These are phyloP conservation scores for Beauveria australis DNA, from an alignment of 2,329 filamentous ascomycete species.

Conservation along the genomic window DNA sequence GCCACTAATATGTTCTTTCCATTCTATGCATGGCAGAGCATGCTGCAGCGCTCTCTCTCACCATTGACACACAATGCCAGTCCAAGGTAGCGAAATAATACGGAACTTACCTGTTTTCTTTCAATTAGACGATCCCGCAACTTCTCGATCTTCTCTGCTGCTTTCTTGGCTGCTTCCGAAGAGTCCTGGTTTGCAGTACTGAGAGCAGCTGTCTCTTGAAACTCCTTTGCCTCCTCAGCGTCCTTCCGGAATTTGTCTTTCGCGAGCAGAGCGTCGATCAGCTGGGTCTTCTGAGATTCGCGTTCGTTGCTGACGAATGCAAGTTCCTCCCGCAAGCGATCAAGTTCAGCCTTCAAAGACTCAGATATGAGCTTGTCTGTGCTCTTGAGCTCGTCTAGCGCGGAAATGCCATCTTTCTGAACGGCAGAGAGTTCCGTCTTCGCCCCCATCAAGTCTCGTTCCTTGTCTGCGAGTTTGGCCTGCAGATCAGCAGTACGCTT, in stretches of 20 bases:
- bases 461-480: conserved; percentile 41
- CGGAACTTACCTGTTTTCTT: conserved; percentile 48
- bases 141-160: conserved; percentile 49
- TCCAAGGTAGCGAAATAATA: no score
- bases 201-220: conserved; percentile 29
- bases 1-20: not conserved
- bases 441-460: conserved; percentile 46
- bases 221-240: conserved; percentile 37
- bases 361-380: conserved; percentile 51
- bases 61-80: not conserved
- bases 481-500: conserved; percentile 36
- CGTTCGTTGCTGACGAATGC: conserved; percentile 41
- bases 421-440: conserved; percentile 47
- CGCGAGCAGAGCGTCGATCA: conserved; percentile 50
- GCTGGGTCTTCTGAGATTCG: conserved; percentile 50
- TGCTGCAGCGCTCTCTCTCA: no score
- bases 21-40: not conserved
- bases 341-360: conserved; percentile 51
- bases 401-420: conserved; percentile 44
- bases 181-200: conserved; percentile 26
- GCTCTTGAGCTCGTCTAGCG: conserved; percentile 49
- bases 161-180: conserved; percentile 32
- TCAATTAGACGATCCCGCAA: conserved; percentile 46
- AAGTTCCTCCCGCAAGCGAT: conserved; percentile 44
- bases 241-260: conserved; percentile 53